A percentile compares a stretch with the other conserved stretches of the same genome.
These are phyloP conservation scores for Delphinella strobiligena DNA, from an alignment of 2,329 filamentous ascomycete genomes.

Conservation along the genomic window DNA sequence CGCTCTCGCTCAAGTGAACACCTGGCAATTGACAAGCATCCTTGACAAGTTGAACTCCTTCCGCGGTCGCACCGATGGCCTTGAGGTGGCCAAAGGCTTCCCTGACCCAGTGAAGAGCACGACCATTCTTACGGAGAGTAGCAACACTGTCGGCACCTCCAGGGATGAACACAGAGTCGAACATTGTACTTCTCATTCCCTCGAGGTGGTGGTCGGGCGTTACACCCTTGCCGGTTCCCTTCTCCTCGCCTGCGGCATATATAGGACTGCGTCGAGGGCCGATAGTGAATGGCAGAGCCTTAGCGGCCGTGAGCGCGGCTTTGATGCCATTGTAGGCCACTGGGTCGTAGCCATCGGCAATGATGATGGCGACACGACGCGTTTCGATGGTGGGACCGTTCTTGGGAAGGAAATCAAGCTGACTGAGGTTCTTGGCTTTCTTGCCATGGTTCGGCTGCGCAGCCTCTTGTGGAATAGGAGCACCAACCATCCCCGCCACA, in stretches of 20 bases:
- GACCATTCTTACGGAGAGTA: conserved; percentile 55
- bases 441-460: conserved; percentile 51
- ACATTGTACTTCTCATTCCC: conserved; percentile 68
- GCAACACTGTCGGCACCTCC: conserved; percentile 54
- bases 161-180: conserved; percentile 67
- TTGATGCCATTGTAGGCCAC: conserved; percentile 54
- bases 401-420: conserved; percentile 53
- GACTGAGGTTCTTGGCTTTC: conserved; percentile 55
- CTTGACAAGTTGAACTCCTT: conserved; percentile 53
- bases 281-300: conserved; percentile 62
- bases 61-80: conserved; percentile 62
- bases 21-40: conserved; percentile 34
- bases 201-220: conserved; percentile 68
- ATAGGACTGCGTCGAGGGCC: conserved; percentile 55
- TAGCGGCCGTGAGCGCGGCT: conserved; percentile 46
- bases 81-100: conserved; percentile 78
- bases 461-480: conserved; percentile 42
- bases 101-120: conserved; percentile 63
- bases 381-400: conserved; percentile 57
- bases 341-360: conserved; percentile 66
- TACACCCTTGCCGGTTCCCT: conserved; percentile 40
- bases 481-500: conserved; percentile 61
- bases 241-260: conserved; percentile 47
- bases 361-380: conserved; percentile 61
- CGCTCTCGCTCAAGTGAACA: conserved; percentile 37